A percentile compares a stretch with the other conserved stretches of the same genome.
Conservation (phyloP, 192 early-diverging fungal species). For the Glomus cerebriforme region DNA sequence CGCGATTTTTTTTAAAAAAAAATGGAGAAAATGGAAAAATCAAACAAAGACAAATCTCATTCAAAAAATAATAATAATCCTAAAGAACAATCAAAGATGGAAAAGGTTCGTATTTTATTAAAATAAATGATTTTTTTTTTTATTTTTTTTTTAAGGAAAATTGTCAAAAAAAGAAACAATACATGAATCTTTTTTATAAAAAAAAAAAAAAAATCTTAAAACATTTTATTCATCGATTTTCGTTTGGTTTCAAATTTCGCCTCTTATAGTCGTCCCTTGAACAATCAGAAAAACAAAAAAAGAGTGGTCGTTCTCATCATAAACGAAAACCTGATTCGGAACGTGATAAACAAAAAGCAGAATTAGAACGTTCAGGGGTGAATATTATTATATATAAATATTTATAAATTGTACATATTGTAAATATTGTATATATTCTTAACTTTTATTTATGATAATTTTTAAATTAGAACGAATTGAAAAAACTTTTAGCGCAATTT, state of each 20-base stretch:
- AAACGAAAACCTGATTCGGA: not conserved
- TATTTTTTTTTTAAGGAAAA: too few relatives aligned
- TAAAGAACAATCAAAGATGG: not conserved
- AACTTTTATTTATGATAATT: not conserved
- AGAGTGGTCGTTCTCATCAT: not conserved
- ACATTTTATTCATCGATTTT: too few relatives aligned
- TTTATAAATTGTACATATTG: not conserved
- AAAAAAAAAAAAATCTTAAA: too few relatives aligned
- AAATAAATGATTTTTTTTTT: too few relatives aligned
- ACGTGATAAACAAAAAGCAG: constrained; percentile 8
- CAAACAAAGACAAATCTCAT: not conserved
- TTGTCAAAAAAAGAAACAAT: too few relatives aligned
- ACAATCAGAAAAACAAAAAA: not conserved
- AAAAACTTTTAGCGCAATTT: not conserved
- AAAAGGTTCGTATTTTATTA: not conserved
- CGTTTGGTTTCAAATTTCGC: too few relatives aligned
- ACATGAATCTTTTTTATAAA: too few relatives aligned
- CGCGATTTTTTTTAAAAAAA: too few relatives aligned
- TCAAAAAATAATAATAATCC: not conserved
- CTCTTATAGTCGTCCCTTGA: not conserved
- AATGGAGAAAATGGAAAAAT: not conserved
- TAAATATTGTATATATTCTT: not conserved
- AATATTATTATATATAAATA: not conserved
- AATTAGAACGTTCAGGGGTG: not conserved
- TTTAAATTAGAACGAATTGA: not conserved